These are phyloP conservation scores for Nidularia sp. DNA, from an alignment of 768 basidiomycete species.

Conservation along the genomic window DNA sequence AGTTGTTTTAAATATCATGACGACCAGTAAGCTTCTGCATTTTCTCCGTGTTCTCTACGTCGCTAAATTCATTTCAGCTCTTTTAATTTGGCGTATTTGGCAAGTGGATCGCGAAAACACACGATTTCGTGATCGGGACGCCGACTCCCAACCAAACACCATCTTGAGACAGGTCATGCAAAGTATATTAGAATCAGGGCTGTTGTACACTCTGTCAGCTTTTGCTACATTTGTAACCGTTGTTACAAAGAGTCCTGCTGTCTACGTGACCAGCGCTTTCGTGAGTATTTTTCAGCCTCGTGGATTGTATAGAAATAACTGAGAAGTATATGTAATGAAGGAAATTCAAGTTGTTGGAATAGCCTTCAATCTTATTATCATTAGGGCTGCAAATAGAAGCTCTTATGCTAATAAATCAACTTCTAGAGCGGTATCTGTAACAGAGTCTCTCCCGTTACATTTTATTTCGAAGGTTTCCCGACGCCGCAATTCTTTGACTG, in stretches of 20 bases:
- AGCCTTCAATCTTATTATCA: constrained; percentile 23
- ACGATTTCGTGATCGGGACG: not conserved
- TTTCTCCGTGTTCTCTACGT: not conserved
- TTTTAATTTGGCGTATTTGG: constrained; percentile 8
- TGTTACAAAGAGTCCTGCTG: constrained; percentile 14
- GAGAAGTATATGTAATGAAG: constrained; percentile 2
- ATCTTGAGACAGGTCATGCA: constrained; percentile 12
- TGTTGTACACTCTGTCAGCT: constrained; percentile 16
- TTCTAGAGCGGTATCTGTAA: not conserved
- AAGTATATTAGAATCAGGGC: constrained; percentile 23
- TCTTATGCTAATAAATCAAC: not conserved
- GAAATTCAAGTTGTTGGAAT: constrained; percentile 17
- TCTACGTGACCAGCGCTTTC: constrained; percentile 15
- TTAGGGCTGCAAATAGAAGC: constrained; percentile 8
- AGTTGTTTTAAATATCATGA: constrained; percentile 7
- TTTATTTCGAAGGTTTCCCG: not conserved
- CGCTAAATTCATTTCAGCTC: not conserved
- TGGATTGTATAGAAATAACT: not conserved
- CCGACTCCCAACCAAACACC: not conserved
- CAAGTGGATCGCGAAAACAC: constrained; percentile 2
- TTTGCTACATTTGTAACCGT: constrained; percentile 14
- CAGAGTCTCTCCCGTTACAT: not conserved
- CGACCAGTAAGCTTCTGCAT: constrained; percentile 7
- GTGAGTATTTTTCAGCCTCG: constrained; percentile 7
- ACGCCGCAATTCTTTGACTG: not conserved